Conservation (phyloP, 2,329 filamentous ascomycete genomes). For the Colletotrichum euphorbiae region DNA sequence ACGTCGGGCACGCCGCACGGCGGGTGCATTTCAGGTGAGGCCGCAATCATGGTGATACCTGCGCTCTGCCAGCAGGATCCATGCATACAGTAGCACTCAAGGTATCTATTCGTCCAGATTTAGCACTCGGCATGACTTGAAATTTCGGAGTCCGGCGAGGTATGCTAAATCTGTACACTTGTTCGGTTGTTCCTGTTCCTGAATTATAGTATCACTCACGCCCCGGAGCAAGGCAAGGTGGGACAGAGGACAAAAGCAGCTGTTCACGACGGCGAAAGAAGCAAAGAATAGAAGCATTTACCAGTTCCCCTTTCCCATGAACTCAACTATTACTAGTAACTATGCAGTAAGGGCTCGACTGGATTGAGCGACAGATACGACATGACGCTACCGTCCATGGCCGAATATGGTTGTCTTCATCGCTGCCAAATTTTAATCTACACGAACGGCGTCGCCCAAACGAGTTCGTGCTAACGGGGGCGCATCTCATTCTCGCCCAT, state of each 20-base stretch:
- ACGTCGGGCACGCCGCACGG: slow-evolving; percentile 17
- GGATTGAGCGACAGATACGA: slow-evolving; percentile 25
- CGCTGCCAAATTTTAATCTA: slow-evolving; percentile 29
- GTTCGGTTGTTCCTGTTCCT: background rate
- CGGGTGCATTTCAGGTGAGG: slow-evolving; percentile 15
- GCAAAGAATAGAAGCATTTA: slow-evolving; percentile 11
- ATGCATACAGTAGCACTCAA: background rate
- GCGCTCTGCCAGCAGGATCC: too few species aligned
- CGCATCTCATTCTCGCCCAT: slow-evolving; percentile 10
- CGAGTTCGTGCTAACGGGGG: slow-evolving; percentile 26
- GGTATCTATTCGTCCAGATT: slow-evolving; percentile 21
- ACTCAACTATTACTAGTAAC: background rate
- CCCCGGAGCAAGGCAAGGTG: slow-evolving; percentile 9
- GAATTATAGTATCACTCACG: background rate
- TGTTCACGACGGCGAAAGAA: background rate
- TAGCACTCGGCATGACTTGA: slow-evolving; percentile 28
- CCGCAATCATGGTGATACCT: slow-evolving; percentile 28
- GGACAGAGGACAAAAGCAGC: background rate
- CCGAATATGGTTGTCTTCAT: slow-evolving; percentile 28
- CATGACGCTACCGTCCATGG: slow-evolving; percentile 9
- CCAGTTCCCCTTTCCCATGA: background rate
- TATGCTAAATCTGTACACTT: slow-evolving; percentile 17
- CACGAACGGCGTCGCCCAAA: slow-evolving; percentile 33
- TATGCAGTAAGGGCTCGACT: background rate
- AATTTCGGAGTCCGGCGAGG: slow-evolving; percentile 30